These are phyloP conservation scores for Adansonia digitata DNA, from an alignment of 345 rosid species.

Conservation along the genomic window DNA sequence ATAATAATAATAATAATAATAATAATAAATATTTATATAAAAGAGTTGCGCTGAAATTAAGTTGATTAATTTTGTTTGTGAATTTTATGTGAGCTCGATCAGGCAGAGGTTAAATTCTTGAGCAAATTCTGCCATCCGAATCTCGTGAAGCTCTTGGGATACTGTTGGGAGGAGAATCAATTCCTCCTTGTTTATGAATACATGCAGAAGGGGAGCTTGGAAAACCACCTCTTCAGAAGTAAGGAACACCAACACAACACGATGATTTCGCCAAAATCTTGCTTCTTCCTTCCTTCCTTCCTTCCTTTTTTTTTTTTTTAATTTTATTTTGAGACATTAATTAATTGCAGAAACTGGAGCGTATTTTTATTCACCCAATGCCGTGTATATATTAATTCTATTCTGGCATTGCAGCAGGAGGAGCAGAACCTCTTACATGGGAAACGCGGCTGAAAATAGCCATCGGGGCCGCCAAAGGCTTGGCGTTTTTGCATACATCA, in stretches of 20 bases:
- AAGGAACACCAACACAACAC: too few species aligned
- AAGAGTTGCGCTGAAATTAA: not conserved
- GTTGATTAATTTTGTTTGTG: not conserved
- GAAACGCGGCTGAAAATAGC: conserved; percentile 50
- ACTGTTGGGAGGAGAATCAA: conserved; percentile 64
- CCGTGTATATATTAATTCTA: not conserved
- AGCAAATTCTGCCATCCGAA: conserved; percentile 81
- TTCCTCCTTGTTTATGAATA: conserved; percentile 72
- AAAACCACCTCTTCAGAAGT: conserved; percentile 70
- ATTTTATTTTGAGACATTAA: not conserved
- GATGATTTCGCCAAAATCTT: too few species aligned
- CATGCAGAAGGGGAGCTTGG: conserved; percentile 71
- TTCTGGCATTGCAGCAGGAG: too few species aligned
- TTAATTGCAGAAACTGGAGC: not conserved
- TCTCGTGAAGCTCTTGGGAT: conserved; percentile 75
- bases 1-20: too few species aligned
- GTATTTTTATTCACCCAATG: not conserved
- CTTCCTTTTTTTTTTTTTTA: too few species aligned
- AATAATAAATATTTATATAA: too few species aligned
- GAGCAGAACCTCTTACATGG: conserved; percentile 62
- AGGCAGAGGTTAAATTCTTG: conserved; percentile 74
- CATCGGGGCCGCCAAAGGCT: conserved; percentile 74
- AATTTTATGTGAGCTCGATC: not conserved
- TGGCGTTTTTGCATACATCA: conserved; percentile 61
- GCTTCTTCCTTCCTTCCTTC: too few species aligned